Base-by-base conservation (phyloP, 2,329 filamentous ascomycete species). In the Byssothecium circinans region DNA sequence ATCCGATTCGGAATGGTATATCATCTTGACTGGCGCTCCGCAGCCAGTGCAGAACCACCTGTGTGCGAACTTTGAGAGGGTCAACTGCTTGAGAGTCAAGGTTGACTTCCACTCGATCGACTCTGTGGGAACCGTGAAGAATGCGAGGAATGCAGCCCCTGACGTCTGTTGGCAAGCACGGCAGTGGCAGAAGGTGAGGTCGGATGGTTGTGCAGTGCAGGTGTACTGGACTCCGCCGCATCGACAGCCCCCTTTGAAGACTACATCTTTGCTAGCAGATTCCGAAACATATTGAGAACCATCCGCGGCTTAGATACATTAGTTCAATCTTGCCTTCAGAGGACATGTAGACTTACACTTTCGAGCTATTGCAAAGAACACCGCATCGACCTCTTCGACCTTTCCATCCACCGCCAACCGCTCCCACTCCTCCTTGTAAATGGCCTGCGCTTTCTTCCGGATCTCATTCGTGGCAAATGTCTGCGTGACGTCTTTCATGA, bases 161-260 rank as follows among this genome's bases (percentile, higher is more conserved):
- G 76, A 74, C 32, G 77, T 50, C 55, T 75, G 74, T 47, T 77
- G 75, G 52, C 78, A 81, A 33, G 72, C 72, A n/a, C 60, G 62
- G 55, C 78, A 81, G 57, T 79, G 71, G 59, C 77, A 81, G 45
- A 74, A 60, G 15, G 64, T 67, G 22, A 77, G 58, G 19, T 60
- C 49, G 11, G 54, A 59, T 1, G 76, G 75, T 1, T 65, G 55
- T 1, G 50, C 52, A 12, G 66, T 69, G 42, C 67, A 68, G 1
- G 62, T 70, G 62, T 76, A 80, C 32, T 62, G 64, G 25, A 79
- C 67, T 38, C 67, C 59, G 11, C 68, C 65, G 49, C 77, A 79
- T 36, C 68, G 68, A 49, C 76, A 79, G 45, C 72, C 67, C 29
- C 77, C 76, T 17, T 64, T 67, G 43, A 75, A 67, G 5, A 62